phyloP scores from a whole-genome alignment of 352 stramenopile species.

The Pythium aristosporum region DNA sequence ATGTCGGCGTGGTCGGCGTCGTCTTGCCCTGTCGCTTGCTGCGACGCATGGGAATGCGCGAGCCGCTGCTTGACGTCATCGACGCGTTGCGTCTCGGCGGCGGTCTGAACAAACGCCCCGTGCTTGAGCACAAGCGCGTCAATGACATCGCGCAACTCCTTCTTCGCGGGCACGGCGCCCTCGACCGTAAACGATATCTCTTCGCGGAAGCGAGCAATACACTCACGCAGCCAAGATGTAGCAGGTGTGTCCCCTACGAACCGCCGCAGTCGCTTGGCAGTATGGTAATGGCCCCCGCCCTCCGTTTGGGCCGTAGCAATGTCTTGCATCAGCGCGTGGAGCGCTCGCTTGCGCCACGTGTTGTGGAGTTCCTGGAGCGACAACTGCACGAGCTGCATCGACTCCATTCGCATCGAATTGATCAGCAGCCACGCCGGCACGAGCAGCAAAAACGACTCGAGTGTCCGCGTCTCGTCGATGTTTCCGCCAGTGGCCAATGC shows the following conservation, averaged over 20 bases:
- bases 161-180: conserved; percentile 58
- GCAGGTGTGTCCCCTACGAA: conserved; percentile 51
- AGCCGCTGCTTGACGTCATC: conserved; percentile 60
- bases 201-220: conserved; percentile 73
- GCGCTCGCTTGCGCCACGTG: conserved; percentile 95
- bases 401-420: conserved; percentile 99
- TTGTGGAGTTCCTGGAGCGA: conserved; percentile 97
- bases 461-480: conserved; percentile 16
- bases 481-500: conserved; percentile 32
- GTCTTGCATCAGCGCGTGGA: conserved; percentile 83
- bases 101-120: conserved; percentile 55
- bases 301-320: conserved; percentile 20
- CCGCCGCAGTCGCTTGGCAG: conserved; percentile 49
- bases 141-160: conserved; percentile 71
- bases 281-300: conserved; percentile 12
- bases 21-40: conserved; percentile 25
- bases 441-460: conserved; percentile 71
- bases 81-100: conserved; percentile 49
- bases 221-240: conserved; percentile 62
- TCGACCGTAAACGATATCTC: conserved; percentile 82
- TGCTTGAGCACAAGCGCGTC: conserved; percentile 56
- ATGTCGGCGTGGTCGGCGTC: conserved; percentile 67
- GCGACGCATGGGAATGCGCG: conserved; percentile 59
- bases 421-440: conserved; percentile 96
- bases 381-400: conserved; percentile 98